Base-by-base conservation (phyloP, 1,284 basidiomycete species). In the Boletus mariae region DNA sequence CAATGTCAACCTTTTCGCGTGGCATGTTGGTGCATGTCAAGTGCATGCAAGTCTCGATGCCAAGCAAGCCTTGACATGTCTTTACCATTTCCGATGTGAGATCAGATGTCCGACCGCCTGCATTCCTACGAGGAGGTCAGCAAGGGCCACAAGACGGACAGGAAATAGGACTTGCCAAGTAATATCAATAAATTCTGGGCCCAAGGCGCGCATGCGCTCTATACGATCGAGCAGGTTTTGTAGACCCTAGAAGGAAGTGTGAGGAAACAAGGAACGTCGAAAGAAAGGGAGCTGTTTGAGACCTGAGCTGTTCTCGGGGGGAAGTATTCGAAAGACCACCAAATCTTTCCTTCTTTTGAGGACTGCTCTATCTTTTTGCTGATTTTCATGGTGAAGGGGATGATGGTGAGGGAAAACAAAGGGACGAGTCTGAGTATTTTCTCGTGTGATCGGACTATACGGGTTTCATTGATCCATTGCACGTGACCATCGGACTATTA, bases 21-120 rank as follows among this genome's bases (percentile, higher is more conserved):
- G 93, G 94, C 94, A 98, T 97, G 74, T 98, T 98, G 34, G 96
- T 99, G 70, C 96, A 99, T 41, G 95, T 98, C 59, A 99, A 74
- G 73, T 99, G 96, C 91, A 99, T 95, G 75, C 94, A 98, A 25
- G 93, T 94, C 76, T 98, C 94, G 45, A 98, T 81, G 3, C 94
- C 94, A 69, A 98, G 92, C 28, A 92, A 76, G 52, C 90, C 81
- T 72, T 96, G 93, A 66, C 92, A 94, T 43, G 93, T 94, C 75
- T 96, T 95, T 61, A 99, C 94, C 74, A 99, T 88, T 66, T 95
- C 91, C n/a, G 88, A 85, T 8, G 93, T 94, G 55, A 96, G 75
- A 66, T 95, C 92, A 47, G 93, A 94, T 23, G 94, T 96, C 57
- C 94, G 83, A 53, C 95, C 95, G 52, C 95, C 95, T 46, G 95